A percentile compares a stretch with the other conserved stretches of the same genome.
Conservation (phyloP, 352 stramenopile genomes). For the Phytophthora sp. region DNA sequence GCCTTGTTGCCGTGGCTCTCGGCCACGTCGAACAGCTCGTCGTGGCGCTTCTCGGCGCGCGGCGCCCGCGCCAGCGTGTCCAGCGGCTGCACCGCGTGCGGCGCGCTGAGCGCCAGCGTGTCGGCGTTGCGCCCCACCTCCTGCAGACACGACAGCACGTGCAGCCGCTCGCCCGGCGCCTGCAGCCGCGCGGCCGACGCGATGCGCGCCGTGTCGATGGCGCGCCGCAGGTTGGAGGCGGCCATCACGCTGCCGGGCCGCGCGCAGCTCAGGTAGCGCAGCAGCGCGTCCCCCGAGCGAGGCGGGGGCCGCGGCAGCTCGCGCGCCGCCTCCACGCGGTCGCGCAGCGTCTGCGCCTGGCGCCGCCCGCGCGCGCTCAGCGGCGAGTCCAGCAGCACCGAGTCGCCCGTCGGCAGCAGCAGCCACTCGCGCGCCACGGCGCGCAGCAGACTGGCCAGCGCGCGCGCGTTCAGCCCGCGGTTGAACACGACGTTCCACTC, state of each 20-base stretch:
- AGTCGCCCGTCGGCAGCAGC: conserved; percentile 68
- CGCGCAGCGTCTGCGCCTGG: conserved; percentile 64
- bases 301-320: neutral
- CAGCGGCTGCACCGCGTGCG: conserved; percentile 42
- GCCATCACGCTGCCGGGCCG: conserved; percentile 68
- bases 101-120: conserved; percentile 74
- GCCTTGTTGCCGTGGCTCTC: conserved; percentile 88
- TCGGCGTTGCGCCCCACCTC: conserved; percentile 89
- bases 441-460: conserved; percentile 53
- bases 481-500: conserved; percentile 92
- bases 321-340: conserved; percentile 35
- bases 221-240: conserved; percentile 72
- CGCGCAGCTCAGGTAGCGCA: conserved; percentile 56
- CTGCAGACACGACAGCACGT: conserved; percentile 85
- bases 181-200: conserved; percentile 67
- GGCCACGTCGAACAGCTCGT: conserved; percentile 75
- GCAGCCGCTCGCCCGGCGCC: conserved; percentile 61
- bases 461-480: conserved; percentile 57
- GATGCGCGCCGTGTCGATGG: conserved; percentile 84
- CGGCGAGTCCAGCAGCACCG: conserved; percentile 86
- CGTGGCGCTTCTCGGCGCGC: conserved; percentile 48
- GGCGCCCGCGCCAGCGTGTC: conserved; percentile 33
- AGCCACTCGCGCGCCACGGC: conserved; percentile 73
- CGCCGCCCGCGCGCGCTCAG: conserved; percentile 63
- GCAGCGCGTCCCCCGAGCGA: conserved; percentile 31